Evolutionary conservation across 2,329 filamentous ascomycete genomes (phyloP).

Genomic region (Aspergillus pseudonomiae): DNA sequence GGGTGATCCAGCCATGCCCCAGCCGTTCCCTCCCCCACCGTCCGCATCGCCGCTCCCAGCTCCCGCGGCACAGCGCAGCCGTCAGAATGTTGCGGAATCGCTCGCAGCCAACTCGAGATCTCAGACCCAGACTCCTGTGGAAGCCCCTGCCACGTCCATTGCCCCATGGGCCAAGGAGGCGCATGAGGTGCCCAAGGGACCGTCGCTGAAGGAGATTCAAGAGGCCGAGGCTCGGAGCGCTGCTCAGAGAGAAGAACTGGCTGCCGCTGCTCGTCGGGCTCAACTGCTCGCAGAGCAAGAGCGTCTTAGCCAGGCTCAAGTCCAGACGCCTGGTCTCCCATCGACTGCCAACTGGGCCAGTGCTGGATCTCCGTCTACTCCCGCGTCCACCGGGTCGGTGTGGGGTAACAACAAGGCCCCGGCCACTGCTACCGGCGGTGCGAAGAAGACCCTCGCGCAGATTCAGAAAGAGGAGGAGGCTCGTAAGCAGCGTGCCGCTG

Average conservation of each 20-base stretch:
- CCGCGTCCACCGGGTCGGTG: constrained; percentile 52
- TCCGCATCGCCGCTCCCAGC: constrained; percentile 83
- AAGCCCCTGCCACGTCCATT: constrained; percentile 71
- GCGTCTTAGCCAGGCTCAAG: constrained; percentile 64
- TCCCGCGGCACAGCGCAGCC: constrained; percentile 81
- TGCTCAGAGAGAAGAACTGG: constrained; percentile 82
- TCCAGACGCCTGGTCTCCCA: constrained; percentile 76
- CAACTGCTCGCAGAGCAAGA: constrained; percentile 74
- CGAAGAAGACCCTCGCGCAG: constrained; percentile 89
- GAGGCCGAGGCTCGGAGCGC: constrained; percentile 92
- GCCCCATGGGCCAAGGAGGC: constrained; percentile 95
- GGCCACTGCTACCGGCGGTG: constrained; percentile 43
- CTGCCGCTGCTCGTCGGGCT: constrained; percentile 74
- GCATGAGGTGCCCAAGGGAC: constrained; percentile 73
- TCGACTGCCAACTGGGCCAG: constrained; percentile 89
- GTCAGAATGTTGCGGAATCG: constrained; percentile 80
- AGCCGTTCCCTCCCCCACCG: constrained; percentile 68
- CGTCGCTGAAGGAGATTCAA: constrained; percentile 94
- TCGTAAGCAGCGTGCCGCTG: constrained; percentile 73
- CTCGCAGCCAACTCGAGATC: constrained; percentile 68
- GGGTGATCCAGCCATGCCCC: constrained; percentile 68
- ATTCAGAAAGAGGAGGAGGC: constrained; percentile 96
- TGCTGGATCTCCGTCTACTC: constrained; percentile 67
- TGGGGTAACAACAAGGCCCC: constrained; percentile 55
- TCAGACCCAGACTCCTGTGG: constrained; percentile 73